Conservation (phyloP, 2,329 filamentous ascomycete genomes). For the Pleochaeta shiraiana region DNA sequence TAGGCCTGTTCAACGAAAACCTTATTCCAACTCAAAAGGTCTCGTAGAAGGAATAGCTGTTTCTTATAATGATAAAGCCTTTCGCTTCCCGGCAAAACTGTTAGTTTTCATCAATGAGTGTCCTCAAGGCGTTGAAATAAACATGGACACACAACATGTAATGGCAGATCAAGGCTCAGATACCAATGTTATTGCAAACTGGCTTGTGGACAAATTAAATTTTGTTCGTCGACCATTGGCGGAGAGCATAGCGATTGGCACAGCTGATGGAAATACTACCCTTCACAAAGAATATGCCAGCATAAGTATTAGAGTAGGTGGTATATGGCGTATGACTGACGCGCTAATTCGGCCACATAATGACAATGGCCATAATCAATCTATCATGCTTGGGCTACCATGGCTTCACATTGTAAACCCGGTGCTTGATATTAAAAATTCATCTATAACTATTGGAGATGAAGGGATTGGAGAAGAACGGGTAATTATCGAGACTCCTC, state of each 20-base stretch:
- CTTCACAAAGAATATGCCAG: neutral
- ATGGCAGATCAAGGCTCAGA: neutral
- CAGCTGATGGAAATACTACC: neutral
- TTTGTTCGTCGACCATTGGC: neutral
- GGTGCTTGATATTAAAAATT: neutral
- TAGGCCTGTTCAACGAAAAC: neutral
- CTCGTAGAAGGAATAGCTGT: neutral
- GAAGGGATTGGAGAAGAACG: neutral
- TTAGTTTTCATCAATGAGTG: no score
- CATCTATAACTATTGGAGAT: neutral
- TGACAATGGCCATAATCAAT: neutral
- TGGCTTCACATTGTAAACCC: neutral
- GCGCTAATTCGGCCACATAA: neutral
- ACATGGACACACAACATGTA: neutral
- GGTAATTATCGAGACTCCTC: neutral
- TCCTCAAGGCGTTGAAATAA: neutral
- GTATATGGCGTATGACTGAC: neutral
- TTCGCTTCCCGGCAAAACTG: neutral
- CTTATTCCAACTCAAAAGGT: neutral
- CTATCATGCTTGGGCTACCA: neutral
- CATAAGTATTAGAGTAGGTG: neutral
- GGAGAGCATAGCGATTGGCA: neutral
- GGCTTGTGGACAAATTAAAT: neutral
- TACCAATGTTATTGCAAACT: neutral
- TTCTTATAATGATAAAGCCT: neutral